Conservation (phyloP, 768 basidiomycete species). For the Pleurotus tuoliensis region DNA sequence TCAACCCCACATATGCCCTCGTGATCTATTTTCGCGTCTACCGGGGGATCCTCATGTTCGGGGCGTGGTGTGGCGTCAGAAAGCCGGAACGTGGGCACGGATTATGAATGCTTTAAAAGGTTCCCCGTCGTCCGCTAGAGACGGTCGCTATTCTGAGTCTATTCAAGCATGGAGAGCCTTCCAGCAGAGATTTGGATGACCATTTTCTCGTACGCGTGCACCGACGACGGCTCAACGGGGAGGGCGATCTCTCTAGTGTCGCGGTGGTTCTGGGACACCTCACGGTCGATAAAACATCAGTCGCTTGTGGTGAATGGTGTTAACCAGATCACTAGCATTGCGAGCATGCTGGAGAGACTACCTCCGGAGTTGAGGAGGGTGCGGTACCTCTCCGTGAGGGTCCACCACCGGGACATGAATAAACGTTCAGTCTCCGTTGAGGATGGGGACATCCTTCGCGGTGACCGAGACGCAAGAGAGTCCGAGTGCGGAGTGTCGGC, state of each 20-base stretch:
- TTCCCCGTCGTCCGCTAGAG: too few species aligned
- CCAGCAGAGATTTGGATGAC: constrained; percentile 25
- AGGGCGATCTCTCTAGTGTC: constrained; percentile 34
- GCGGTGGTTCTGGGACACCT: constrained; percentile 21
- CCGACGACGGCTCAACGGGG: constrained; percentile 31
- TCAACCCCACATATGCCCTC: background rate
- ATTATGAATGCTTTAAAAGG: too few species aligned
- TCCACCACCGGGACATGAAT: constrained; percentile 3
- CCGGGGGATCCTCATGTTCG: constrained; percentile 5
- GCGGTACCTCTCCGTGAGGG: constrained; percentile 6
- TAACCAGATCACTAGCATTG: constrained; percentile 21
- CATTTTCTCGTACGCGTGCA: constrained; percentile 32
- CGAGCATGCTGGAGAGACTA: constrained; percentile 15
- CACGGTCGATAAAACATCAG: constrained; percentile 23
- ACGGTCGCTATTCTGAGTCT: background rate
- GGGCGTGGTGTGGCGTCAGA: constrained; percentile 8
- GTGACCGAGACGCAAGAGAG: background rate
- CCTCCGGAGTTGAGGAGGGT: background rate
- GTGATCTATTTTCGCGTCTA: background rate
- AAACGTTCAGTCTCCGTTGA: constrained; percentile 1
- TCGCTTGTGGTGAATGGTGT: constrained; percentile 25
- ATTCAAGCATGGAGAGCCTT: constrained; percentile 3
- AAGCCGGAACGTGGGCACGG: constrained; percentile 1
- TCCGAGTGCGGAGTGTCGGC: background rate
- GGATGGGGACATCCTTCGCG: background rate